A percentile compares a stretch with the other conserved stretches of the same genome.
These are phyloP conservation scores for Fusarium neocosmosporiellum DNA, from an alignment of 2,329 filamentous ascomycete species.

Conservation along the genomic window DNA sequence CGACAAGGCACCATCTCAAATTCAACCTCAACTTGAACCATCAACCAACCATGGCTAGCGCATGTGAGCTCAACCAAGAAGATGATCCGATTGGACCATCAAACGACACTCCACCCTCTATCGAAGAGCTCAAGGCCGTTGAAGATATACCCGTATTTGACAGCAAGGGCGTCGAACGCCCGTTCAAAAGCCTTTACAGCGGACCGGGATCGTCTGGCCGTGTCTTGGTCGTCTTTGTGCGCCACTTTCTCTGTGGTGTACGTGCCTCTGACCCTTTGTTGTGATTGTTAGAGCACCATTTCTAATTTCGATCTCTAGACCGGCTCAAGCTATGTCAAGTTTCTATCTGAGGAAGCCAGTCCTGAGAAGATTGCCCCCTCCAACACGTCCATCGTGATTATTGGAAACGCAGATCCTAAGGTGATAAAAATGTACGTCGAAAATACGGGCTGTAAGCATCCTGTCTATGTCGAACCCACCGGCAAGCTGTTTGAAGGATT, in stretches of 20 bases:
- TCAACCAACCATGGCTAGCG: not conserved
- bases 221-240: constrained; percentile 27
- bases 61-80: constrained; percentile 3
- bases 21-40: not conserved
- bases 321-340: constrained; percentile 14
- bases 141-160: constrained; percentile 17
- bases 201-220: not conserved
- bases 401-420: constrained; percentile 4
- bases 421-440: constrained; percentile 21
- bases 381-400: constrained; percentile 20
- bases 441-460: constrained; percentile 24
- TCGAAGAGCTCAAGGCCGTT: not conserved
- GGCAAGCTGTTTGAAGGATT: constrained; percentile 17
- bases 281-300: not conserved
- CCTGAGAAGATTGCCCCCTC: constrained; percentile 14
- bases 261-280: not conserved
- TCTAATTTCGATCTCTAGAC: constrained; percentile 11
- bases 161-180: constrained; percentile 4
- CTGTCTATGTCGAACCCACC: constrained; percentile 22
- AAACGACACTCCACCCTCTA: constrained; percentile 12
- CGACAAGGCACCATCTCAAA: not conserved
- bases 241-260: constrained; percentile 31
- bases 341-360: constrained; percentile 12
- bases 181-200: constrained; percentile 23
- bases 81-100: not conserved